A percentile compares a stretch with the other conserved stretches of the same genome.
Conservation (phyloP, 495 filamentous ascomycete genomes). For the Bathelium albidoporum region DNA sequence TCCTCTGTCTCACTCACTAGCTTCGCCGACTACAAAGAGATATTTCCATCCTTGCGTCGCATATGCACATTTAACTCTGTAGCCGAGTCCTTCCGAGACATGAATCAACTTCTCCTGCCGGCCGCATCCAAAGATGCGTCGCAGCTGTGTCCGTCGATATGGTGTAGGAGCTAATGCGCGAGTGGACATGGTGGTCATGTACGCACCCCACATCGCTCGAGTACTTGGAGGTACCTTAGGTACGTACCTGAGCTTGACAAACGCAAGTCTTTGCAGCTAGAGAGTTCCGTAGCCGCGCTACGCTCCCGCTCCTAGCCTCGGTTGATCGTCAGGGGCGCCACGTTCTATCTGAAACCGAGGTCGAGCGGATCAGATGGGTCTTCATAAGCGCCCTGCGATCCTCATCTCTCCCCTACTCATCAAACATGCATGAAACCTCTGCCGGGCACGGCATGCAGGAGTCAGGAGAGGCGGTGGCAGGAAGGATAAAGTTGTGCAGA, state of each 20-base stretch:
- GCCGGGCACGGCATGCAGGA: not conserved
- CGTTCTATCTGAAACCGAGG: constrained; percentile 1
- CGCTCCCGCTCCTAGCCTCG: not conserved
- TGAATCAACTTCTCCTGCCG: not conserved
- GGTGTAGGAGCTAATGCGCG: not conserved
- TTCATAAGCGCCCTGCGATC: not conserved
- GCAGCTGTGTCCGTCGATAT: not conserved
- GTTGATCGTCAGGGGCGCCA: constrained; percentile 4
- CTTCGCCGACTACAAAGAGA: not conserved
- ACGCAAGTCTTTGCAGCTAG: not conserved
- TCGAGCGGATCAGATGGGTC: not conserved
- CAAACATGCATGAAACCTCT: constrained; percentile 3
- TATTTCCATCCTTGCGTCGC: not conserved
- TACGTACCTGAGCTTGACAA: not conserved
- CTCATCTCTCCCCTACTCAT: constrained; percentile 1
- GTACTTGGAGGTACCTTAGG: too few species aligned
- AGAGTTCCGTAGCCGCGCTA: not conserved
- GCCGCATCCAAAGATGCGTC: not conserved
- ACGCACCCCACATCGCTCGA: too few species aligned
- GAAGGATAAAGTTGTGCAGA: constrained; percentile 1
- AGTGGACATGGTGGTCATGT: too few species aligned
- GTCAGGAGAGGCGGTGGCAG: constrained; percentile 3
- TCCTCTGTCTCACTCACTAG: not conserved
- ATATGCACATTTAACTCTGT: not conserved
- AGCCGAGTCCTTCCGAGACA: not conserved